Base-by-base conservation (phyloP, 2,329 filamentous ascomycete genomes). In the Ascosphaera acerosa region DNA sequence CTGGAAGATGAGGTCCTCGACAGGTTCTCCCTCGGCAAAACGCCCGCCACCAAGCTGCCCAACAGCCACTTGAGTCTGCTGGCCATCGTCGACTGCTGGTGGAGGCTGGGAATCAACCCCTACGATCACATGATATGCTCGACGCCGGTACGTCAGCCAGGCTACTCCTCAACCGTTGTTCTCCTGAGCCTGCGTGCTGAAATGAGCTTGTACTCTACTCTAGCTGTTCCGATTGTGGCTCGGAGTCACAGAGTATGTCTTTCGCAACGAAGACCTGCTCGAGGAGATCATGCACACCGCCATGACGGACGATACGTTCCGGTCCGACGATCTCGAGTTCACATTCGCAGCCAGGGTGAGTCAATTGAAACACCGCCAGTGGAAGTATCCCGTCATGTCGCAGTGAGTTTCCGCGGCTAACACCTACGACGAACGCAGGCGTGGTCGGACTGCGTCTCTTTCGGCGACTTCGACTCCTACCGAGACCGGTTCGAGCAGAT, bases 121-220 rank as follows among this genome's bases (percentile, higher is more conserved):
- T 97, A 97, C 51, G 84, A 97, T 53, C 89, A 97, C 58, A 97
- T 97, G 82, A 89, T 97, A 41, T 97, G 87, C 58, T 91, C 81
- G 33, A 97, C 87, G 23, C 87, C 87, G 30, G 66, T 71, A 46
- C 48, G 64, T 55, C 20, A 18, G 18, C 18, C 27, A 22, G 25
- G 9, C 16, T 26, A 17, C n/a, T n/a, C n/a, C n/a, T n/a, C n/a
- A n/a, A n/a, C n/a, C n/a, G n/a, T 31, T 31, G 22, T 19, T 18
- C 26, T 34, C 31, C 32, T 33, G 14, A 18, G 7, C 14, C 12
- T 29, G 15, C 37, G 29, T 10, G 34, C 16, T 26, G 16, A 23
- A 14, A 20, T 30, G 3, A 29, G n/a, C 26, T 32, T 16, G 17
- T 9, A 3, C 2, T 9, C 22, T 3, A 17, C n/a, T 16, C 27